phyloP scores from a whole-genome alignment of 2,329 filamentous ascomycete genomes.

The Fusarium pseudoanthophilum region DNA sequence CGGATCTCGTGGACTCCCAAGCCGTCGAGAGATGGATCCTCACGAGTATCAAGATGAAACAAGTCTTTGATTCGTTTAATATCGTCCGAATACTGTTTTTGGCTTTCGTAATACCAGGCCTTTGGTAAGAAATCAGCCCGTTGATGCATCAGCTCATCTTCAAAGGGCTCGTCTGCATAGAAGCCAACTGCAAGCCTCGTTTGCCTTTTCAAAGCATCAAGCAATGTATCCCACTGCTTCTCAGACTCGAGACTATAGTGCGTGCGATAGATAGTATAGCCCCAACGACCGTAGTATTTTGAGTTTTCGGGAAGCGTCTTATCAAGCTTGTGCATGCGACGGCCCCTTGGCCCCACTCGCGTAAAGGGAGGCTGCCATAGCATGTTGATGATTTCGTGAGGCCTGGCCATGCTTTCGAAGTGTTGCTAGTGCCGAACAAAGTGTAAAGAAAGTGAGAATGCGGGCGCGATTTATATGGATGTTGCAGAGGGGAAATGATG shows the following conservation, averaged over 20 bases:
- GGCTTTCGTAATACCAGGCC: accelerated
- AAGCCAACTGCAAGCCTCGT: neutral
- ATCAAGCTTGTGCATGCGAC: accelerated
- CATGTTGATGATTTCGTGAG: neutral
- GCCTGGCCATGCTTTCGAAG: neutral
- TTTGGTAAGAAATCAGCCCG: neutral
- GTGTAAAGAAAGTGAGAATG: neutral
- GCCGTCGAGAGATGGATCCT: neutral
- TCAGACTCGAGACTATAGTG: conserved; percentile 10
- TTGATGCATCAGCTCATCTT: neutral
- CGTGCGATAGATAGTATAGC: conserved; percentile 21
- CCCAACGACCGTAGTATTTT: conserved; percentile 4
- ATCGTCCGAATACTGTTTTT: neutral
- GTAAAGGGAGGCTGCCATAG: neutral
- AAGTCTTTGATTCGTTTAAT: neutral
- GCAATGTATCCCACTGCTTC: conserved; percentile 1
- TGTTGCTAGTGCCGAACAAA: neutral
- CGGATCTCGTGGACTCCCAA: neutral
- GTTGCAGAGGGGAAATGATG: neutral
- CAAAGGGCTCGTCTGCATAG: neutral
- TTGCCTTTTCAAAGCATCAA: neutral
- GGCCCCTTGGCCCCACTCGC: accelerated
- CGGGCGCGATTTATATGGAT: neutral
- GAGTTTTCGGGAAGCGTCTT: conserved; percentile 13
- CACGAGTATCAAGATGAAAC: neutral